These are phyloP conservation scores for Acanthamoeba castellanii DNA, from an alignment of 208 protist species.

Conservation along the genomic window DNA sequence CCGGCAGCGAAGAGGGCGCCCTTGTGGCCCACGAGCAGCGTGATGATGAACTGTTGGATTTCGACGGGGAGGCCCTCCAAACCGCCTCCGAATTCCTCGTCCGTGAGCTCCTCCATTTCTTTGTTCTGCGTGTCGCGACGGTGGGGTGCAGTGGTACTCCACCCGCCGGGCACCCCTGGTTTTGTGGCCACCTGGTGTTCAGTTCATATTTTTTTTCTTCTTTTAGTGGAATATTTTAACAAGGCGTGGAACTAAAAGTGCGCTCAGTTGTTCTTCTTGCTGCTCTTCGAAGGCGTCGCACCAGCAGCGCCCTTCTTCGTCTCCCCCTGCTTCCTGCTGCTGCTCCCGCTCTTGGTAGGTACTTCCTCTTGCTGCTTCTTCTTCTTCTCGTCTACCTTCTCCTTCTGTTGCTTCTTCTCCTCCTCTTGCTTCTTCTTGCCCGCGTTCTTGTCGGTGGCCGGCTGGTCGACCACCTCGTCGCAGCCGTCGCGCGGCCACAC, in stretches of 20 bases:
- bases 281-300: background rate
- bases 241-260: too few species aligned
- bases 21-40: slow-evolving; percentile 20
- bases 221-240: too few species aligned
- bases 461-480: background rate
- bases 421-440: background rate
- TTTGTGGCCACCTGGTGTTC: too few species aligned
- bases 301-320: background rate
- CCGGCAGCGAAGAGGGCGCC: background rate
- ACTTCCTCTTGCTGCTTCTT: too few species aligned
- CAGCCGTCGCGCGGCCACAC: slow-evolving; percentile 3
- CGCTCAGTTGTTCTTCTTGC: background rate
- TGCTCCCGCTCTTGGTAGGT: too few species aligned
- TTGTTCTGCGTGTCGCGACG: too few species aligned
- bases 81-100: background rate
- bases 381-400: background rate
- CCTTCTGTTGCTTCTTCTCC: background rate
- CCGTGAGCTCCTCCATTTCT: background rate
- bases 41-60: slow-evolving; percentile 2
- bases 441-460: background rate
- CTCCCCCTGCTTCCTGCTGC: too few species aligned
- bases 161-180: too few species aligned
- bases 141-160: too few species aligned
- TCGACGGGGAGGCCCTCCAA: background rate
- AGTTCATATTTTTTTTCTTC: too few species aligned